These are phyloP conservation scores for Hymenochaete sp. DNA, from an alignment of 1,284 basidiomycete species.

Conservation along the genomic window DNA sequence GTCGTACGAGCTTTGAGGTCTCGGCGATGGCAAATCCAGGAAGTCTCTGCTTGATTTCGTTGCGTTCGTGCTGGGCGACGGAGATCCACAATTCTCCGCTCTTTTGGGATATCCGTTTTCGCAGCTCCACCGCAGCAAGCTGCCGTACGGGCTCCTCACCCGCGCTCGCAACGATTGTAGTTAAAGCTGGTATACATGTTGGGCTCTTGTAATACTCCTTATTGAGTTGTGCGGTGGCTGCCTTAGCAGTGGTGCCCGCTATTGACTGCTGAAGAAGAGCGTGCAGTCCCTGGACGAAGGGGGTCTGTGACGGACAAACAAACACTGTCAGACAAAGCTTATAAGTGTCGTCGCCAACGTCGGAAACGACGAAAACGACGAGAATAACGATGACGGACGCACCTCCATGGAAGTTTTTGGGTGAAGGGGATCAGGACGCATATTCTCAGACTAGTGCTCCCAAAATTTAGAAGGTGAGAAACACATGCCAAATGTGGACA, in stretches of 20 bases:
- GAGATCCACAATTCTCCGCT: conserved; percentile 81
- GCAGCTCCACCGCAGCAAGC: conserved; percentile 95
- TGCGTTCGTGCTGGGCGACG: conserved; percentile 62
- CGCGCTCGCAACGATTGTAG: conserved; percentile 80
- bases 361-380: background rate
- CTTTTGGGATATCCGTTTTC: conserved; percentile 83
- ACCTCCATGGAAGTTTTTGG: conserved; percentile 17
- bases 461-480: too few species aligned
- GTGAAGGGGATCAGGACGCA: too few species aligned
- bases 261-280: conserved; percentile 78
- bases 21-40: conserved; percentile 77
- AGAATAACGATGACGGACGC: conserved; percentile 1
- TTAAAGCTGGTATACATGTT: conserved; percentile 85
- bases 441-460: too few species aligned
- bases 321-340: background rate
- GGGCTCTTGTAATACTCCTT: conserved; percentile 88
- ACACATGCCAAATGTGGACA: too few species aligned
- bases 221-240: conserved; percentile 90
- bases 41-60: conserved; percentile 81
- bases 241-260: conserved; percentile 82
- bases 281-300: conserved; percentile 72
- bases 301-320: conserved; percentile 36
- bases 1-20: conserved; percentile 75
- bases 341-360: conserved; percentile 4
- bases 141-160: conserved; percentile 80